Evolutionary conservation across 2,329 filamentous ascomycete genomes (phyloP).

Genomic region (Penicillium sumatraense): DNA sequence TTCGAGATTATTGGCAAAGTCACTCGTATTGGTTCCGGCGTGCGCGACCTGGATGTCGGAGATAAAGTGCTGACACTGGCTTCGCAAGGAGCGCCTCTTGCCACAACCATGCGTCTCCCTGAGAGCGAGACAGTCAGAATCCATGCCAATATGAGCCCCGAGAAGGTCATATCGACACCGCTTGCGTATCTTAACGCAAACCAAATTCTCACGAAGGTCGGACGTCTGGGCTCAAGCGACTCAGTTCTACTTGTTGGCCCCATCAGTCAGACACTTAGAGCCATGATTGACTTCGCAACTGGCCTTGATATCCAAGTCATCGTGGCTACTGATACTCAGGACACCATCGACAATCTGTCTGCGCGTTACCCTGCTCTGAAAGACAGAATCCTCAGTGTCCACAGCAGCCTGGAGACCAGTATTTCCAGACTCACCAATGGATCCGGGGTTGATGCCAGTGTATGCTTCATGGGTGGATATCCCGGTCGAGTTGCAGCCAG

Average conservation of each 20-base stretch:
- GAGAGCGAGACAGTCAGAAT: conserved; percentile 19
- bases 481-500: conserved; percentile 17
- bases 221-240: conserved; percentile 12
- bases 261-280: conserved; percentile 16
- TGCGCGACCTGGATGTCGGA: conserved; percentile 15
- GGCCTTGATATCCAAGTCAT: conserved; percentile 17
- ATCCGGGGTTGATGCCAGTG: conserved; percentile 20
- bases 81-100: conserved; percentile 11
- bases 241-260: conserved; percentile 19
- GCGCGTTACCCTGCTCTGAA: conserved; percentile 13
- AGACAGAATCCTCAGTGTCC: conserved; percentile 14
- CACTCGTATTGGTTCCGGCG: conserved; percentile 12
- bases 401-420: conserved; percentile 16
- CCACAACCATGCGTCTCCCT: conserved; percentile 13
- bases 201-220: conserved; percentile 18
- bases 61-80: conserved; percentile 19
- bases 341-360: conserved; percentile 8
- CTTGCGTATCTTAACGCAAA: conserved; percentile 20
- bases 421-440: conserved; percentile 21
- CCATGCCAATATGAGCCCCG: conserved; percentile 10
- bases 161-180: conserved; percentile 17
- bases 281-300: conserved; percentile 22
- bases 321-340: conserved; percentile 18
- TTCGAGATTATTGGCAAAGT: conserved; percentile 19
- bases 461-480: conserved; percentile 21